Evolutionary conservation across 495 filamentous ascomycete genomes (phyloP).

Genomic region (Letharia lupina): DNA sequence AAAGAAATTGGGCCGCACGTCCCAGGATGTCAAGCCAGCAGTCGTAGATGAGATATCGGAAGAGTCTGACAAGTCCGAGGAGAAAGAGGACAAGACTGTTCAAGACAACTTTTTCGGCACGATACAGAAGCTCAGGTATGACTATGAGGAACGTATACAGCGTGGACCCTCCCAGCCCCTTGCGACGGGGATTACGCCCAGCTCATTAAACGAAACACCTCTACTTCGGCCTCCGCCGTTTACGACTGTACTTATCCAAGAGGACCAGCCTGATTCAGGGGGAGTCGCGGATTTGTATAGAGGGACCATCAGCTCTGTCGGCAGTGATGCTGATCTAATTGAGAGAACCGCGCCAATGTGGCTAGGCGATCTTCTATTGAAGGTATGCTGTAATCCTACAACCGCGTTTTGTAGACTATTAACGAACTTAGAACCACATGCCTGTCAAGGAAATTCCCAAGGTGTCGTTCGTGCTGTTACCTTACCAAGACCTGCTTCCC

Average conservation of each 20-base stretch:
- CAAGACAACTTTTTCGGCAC: constrained; percentile 78
- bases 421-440: constrained; percentile 54
- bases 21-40: constrained; percentile 66
- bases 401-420: background rate
- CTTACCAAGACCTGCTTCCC: constrained; percentile 69
- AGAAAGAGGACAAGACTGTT: constrained; percentile 65
- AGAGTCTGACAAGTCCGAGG: constrained; percentile 58
- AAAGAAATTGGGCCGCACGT: constrained; percentile 75
- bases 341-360: constrained; percentile 81
- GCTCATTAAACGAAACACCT: constrained; percentile 75
- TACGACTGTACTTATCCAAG: constrained; percentile 88
- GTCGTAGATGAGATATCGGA: constrained; percentile 74
- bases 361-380: constrained; percentile 83
- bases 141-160: constrained; percentile 64
- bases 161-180: constrained; percentile 47
- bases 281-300: constrained; percentile 88
- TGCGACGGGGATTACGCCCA: constrained; percentile 63
- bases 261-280: constrained; percentile 78
- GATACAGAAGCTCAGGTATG: constrained; percentile 65
- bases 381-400: constrained; percentile 37
- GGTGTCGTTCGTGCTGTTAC: constrained; percentile 82
- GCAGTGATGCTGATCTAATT: constrained; percentile 69
- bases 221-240: constrained; percentile 67
- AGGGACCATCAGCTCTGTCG: constrained; percentile 71
- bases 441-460: constrained; percentile 89